Evolutionary conservation across 2,329 filamentous ascomycete species (phyloP), one percentile per base, ranked within the genome.

Genomic region (Exophiala dermatitidis): DNA sequence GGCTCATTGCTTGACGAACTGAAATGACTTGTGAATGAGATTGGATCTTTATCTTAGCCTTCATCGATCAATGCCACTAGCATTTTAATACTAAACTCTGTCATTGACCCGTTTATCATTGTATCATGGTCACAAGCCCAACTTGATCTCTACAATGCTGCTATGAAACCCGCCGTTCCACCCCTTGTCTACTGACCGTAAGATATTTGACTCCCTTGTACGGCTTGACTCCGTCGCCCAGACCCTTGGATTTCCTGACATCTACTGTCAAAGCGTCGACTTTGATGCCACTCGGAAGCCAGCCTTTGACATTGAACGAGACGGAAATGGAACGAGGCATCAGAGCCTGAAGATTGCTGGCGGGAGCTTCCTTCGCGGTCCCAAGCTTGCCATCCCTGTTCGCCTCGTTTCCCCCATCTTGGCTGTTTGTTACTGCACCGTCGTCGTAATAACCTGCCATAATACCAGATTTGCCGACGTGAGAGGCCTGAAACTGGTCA

Each of bases 181-280:
- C 67, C 0, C 82, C 82, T 59, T 73, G 73, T 53, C 72, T 71
- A 66, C 79, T 82, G 8, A 83, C 79, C 62, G 90, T 96, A 63
- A 98, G 69, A 70, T 98, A 98, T 72, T 98, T 98, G 61, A 98
- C 93, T 1, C 93, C 93, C 72, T 97, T 98, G 71, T 95, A 97
- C 28, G 93, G 93, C 71, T 90, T 94, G 37, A 97, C 83, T 2
- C 86, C 83, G 61, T 95, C 89, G 0, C 89, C 89, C 43, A 98
- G 65, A 0, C 93, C 93, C 53, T 85, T 81, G 69, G 88, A 95
- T 72, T 85, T 90, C 68, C 87, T 84, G n/a, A 81, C 75, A 67
- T 84, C 81, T 9, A 85, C 70, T n/a, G 74, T 73, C 57, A 85
- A 65, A 60, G 76, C 78, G 49, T 84, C 81, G 1, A 85, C 82